Evolutionary conservation across 768 basidiomycete species (phyloP).

Genomic region (Xanthoconium stramineum): DNA sequence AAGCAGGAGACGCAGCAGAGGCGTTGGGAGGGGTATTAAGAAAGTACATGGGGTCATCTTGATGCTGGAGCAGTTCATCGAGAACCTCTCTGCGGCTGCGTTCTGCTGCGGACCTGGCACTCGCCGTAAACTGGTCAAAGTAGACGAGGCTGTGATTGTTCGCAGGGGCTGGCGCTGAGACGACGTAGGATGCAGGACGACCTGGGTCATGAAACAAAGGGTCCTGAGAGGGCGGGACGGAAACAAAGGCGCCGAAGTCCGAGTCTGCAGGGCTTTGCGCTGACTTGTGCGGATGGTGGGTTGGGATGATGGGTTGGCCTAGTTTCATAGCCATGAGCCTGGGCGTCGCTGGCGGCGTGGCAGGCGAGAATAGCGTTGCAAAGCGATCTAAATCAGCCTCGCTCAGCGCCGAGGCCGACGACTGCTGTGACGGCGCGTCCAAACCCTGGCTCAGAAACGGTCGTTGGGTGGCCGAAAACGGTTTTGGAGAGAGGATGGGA

Average conservation of each 20-base stretch:
- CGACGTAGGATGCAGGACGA: neutral
- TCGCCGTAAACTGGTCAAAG: slow-evolving; percentile 58
- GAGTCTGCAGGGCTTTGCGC: slow-evolving; percentile 36
- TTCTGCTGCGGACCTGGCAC: slow-evolving; percentile 53
- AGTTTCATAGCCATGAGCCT: slow-evolving; percentile 1
- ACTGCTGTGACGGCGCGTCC: too few species aligned
- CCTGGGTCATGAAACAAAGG: slow-evolving; percentile 27
- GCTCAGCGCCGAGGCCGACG: neutral
- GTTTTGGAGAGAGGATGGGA: neutral
- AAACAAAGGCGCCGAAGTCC: slow-evolving; percentile 63
- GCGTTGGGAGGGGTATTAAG: slow-evolving; percentile 19
- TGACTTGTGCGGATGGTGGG: slow-evolving; percentile 8
- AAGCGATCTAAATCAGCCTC: slow-evolving; percentile 39
- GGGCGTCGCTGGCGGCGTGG: slow-evolving; percentile 31
- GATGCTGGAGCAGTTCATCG: slow-evolving; percentile 60
- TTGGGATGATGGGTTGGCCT: neutral
- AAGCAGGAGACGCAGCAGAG: too few species aligned
- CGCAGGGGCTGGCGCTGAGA: neutral
- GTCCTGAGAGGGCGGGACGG: slow-evolving; percentile 51
- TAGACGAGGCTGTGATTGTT: slow-evolving; percentile 42
- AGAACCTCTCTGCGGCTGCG: slow-evolving; percentile 51
- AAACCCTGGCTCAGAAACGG: too few species aligned
- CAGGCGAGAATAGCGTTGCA: slow-evolving; percentile 42
- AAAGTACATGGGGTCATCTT: slow-evolving; percentile 73
- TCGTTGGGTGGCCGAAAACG: neutral